These are phyloP conservation scores for Curvularia hawaiiensis DNA, from an alignment of 2,329 filamentous ascomycete species.

Conservation along the genomic window DNA sequence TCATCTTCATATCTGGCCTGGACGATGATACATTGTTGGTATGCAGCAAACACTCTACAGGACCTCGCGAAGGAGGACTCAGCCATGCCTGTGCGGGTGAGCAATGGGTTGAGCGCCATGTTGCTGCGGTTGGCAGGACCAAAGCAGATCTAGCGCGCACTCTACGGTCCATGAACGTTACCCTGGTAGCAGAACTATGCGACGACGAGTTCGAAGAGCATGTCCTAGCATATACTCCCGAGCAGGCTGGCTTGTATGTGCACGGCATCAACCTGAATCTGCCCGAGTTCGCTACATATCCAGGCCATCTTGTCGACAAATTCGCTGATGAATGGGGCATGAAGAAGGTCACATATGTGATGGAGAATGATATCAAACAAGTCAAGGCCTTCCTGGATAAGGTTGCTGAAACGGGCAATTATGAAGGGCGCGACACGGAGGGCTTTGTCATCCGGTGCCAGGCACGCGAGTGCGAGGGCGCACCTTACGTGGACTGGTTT, in stretches of 20 bases:
- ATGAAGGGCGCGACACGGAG: conserved; percentile 90
- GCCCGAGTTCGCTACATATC: conserved; percentile 88
- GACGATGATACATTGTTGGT: conserved; percentile 89
- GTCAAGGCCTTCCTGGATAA: conserved; percentile 83
- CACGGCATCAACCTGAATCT: conserved; percentile 96
- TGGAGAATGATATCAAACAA: conserved; percentile 73
- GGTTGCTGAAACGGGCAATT: conserved; percentile 85
- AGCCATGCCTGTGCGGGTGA: conserved; percentile 90
- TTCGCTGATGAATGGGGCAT: conserved; percentile 96
- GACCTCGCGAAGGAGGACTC: conserved; percentile 71
- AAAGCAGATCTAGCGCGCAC: conserved; percentile 77
- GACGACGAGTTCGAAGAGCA: conserved; percentile 98
- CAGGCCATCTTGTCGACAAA: conserved; percentile 78
- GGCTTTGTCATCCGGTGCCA: conserved; percentile 94
- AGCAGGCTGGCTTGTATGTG: conserved; percentile 87
- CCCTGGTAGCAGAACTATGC: conserved; percentile 93
- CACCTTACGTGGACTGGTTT: conserved; percentile 88
- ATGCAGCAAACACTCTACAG: conserved; percentile 99
- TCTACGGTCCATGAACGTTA: conserved; percentile 81
- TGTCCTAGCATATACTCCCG: conserved; percentile 83
- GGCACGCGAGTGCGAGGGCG: conserved; percentile 60
- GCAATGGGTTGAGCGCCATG: conserved; percentile 78
- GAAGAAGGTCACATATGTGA: conserved; percentile 80
- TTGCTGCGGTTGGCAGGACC: conserved; percentile 77
- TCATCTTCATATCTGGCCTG: conserved; percentile 93